Evolutionary conservation across 208 protist species (phyloP), one percentile per base, ranked within the genome.

Genomic region (Acanthamoeba culbertsoni): DNA sequence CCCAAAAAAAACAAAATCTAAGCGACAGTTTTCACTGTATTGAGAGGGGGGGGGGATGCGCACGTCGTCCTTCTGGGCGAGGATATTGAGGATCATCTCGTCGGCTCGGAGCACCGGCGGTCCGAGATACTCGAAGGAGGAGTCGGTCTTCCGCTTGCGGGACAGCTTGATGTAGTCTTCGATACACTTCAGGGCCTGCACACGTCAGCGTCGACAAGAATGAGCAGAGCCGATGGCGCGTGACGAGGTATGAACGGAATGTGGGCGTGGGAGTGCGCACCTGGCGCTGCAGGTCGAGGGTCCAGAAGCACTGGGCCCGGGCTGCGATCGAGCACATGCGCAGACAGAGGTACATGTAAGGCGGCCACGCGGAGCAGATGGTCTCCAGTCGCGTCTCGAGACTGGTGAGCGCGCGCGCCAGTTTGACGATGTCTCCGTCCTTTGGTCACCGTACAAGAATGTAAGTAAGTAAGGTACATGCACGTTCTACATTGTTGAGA

Each of bases 141-240:
- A 12, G 37, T 68, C 82, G 31, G 26, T 18, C 57, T 71, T 90
- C 28, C 82, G 31, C 51, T 90, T 71, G 20, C 35, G 48, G 28
- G 82, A 90, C 12, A 90, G 82, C 37, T 43, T 14, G 55, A 90
- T 71, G 14, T 90, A 90, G 33, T 62, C 82, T 31, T 90, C 82
- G 55, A 90, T 71, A 40, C 82, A 90, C 57, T 90, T 90, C 31
- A 33, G 45, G 18, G 82, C 82, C 73, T 84, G 40, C 10, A 12
- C n/a, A n/a, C n/a, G n/a, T n/a, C n/a, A n/a, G n/a, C 48, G 48
- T 55, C 48, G 48, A 23, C 48, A 35, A 37, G 31, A 3, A n/a
- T n/a, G n/a, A n/a, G n/a, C n/a, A n/a, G n/a, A n/a, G n/a, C n/a
- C n/a, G n/a, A n/a, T n/a, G n/a, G n/a, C n/a, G n/a, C n/a, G n/a